Conservation (phyloP, 1,284 basidiomycete species). For the Somion occarium region DNA sequence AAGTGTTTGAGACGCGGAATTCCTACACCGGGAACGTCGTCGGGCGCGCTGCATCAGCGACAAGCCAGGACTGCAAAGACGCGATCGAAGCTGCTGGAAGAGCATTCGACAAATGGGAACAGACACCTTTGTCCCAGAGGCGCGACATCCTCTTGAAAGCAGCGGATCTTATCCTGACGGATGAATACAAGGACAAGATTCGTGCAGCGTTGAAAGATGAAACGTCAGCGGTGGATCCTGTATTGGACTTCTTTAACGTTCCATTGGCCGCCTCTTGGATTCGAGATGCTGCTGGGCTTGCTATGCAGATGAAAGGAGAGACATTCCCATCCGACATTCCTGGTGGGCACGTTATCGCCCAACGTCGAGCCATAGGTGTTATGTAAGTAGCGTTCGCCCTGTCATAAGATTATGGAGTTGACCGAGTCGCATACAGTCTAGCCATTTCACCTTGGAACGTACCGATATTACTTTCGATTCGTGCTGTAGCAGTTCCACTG, state of each 20-base stretch:
- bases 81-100: slow-evolving; percentile 43
- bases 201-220: slow-evolving; percentile 32
- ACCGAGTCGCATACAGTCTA: neutral
- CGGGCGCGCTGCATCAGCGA: slow-evolving; percentile 39
- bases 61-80: slow-evolving; percentile 39
- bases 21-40: slow-evolving; percentile 38
- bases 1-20: slow-evolving; percentile 44
- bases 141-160: slow-evolving; percentile 43
- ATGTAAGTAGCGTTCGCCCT: slow-evolving; percentile 20
- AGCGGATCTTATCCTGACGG: slow-evolving; percentile 36
- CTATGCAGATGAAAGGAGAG: slow-evolving; percentile 25
- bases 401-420: neutral
- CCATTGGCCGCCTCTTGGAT: slow-evolving; percentile 9
- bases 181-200: slow-evolving; percentile 37
- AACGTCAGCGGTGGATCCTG: slow-evolving; percentile 29
- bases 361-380: slow-evolving; percentile 28
- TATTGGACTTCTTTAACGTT: slow-evolving; percentile 19
- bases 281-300: slow-evolving; percentile 16
- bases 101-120: slow-evolving; percentile 48
- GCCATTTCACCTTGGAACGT: slow-evolving; percentile 35
- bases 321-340: slow-evolving; percentile 24
- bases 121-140: slow-evolving; percentile 30
- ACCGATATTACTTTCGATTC: slow-evolving; percentile 39
- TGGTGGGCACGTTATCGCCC: slow-evolving; percentile 29
- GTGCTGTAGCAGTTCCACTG: slow-evolving; percentile 49